Percentiles rank a stretch among this genome's conserved stretches.
Conservation (phyloP, 371 early-diverging fungal genomes). For the Blyttiomyces sp. region DNA sequence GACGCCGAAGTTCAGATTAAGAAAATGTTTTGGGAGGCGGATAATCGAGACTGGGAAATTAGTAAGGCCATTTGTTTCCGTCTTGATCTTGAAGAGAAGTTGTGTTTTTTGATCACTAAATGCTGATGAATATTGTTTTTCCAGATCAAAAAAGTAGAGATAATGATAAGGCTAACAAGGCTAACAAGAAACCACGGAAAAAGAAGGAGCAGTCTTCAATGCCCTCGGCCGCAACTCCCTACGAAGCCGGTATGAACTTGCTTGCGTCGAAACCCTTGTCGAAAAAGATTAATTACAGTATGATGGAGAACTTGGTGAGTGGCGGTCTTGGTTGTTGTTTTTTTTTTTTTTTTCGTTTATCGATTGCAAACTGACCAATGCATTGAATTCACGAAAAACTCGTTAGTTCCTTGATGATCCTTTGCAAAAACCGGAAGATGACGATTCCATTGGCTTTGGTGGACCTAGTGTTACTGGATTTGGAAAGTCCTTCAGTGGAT, state of each 20-base stretch:
- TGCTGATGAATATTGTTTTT: too few relatives aligned
- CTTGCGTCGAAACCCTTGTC: conserved; percentile 67
- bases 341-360: too few relatives aligned
- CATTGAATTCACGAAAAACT: too few relatives aligned
- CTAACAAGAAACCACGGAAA: not conserved
- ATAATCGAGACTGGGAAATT: conserved; percentile 80
- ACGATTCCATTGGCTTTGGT: too few relatives aligned
- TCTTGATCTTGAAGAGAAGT: not conserved
- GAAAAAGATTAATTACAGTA: conserved; percentile 86
- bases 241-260: conserved; percentile 30
- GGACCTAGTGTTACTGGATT: too few relatives aligned
- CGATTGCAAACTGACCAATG: too few relatives aligned
- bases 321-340: too few relatives aligned
- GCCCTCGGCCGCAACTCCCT: conserved; percentile 8
- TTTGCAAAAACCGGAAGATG: too few relatives aligned
- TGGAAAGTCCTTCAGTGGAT: too few relatives aligned
- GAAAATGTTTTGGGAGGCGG: conserved; percentile 77
- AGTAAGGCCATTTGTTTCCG: conserved; percentile 33
- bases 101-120: not conserved
- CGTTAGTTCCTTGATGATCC: too few relatives aligned
- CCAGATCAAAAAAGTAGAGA: not conserved
- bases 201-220: not conserved
- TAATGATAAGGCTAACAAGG: not conserved
- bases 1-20: conserved; percentile 75
- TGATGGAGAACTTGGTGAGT: conserved; percentile 62